Evolutionary conservation across 2,329 filamentous ascomycete species (phyloP), one percentile per base, ranked within the genome.

Genomic region (Hypoxylon sp.): DNA sequence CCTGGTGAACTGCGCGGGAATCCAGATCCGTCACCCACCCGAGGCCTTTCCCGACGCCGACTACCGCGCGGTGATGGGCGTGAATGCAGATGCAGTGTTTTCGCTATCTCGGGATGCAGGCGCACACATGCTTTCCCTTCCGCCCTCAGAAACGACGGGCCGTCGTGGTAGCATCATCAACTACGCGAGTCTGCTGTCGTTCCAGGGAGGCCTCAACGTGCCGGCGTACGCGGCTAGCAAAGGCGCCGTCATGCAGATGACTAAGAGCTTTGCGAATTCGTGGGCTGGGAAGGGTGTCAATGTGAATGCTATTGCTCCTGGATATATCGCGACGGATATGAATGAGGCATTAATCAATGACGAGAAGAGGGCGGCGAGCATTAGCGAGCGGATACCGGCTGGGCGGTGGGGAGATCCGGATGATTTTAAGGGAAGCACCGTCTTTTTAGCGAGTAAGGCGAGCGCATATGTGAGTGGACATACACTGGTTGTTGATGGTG

Each of bases 271-370:
- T 64, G 90, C 90, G 51, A 97, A 97, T 78, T 93, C 97, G 82
- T 97, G 94, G 94, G 89, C 90, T 0, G 80, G 84, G n/a, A 87
- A 89, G 75, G 94, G 94, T 1, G 86, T 97, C 69, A 93, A 87
- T 0, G 94, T 97, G 44, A 97, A 97, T 79, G 93, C 92, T 6
- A 93, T 97, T 76, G 94, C 94, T 1, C 94, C 94, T 0, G 94
- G 94, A 0, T 97, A 97, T 80, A 93, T 97, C 74, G 92, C 88
- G 54, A 97, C 94, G n/a, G 94, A 97, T 67, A 97, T 97, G 94
- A 98, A 97, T 79, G 87, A 86, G 72, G 94, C 94, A 2, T 81
- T 98, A 76, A 88, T 97, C 47, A 87, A 90, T 55, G 90, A 97
- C 79, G 80, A 87, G 74, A 87, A 86, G 73, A 84, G 94, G 37